Conservation (phyloP, 345 rosid genomes). For the Euphorbia lathyris region DNA sequence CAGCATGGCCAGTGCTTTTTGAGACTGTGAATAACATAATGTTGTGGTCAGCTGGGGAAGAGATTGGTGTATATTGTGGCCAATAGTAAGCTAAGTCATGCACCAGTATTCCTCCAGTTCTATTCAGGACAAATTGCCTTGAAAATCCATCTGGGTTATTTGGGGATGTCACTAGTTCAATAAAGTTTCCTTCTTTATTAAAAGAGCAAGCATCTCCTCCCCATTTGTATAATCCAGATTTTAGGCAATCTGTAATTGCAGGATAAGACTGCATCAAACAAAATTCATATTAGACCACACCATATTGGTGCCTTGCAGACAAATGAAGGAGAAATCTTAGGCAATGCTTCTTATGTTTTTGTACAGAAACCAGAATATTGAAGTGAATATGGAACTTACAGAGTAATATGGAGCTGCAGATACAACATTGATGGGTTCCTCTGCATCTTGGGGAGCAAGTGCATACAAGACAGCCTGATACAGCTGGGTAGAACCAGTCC, state of each 20-base stretch:
- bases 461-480: constrained; percentile 85
- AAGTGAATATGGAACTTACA: constrained; percentile 38
- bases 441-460: constrained; percentile 49
- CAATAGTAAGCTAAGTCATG: constrained; percentile 94
- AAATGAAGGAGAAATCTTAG: too few species aligned
- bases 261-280: constrained; percentile 66
- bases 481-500: constrained; percentile 90
- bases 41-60: constrained; percentile 62
- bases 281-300: constrained; percentile 11
- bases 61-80: constrained; percentile 91
- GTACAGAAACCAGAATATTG: too few species aligned
- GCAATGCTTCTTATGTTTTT: too few species aligned
- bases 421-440: constrained; percentile 65
- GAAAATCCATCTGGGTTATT: constrained; percentile 83
- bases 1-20: constrained; percentile 88
- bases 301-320: too few species aligned
- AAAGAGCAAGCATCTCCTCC: constrained; percentile 76
- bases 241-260: constrained; percentile 66
- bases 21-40: constrained; percentile 85
- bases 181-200: constrained; percentile 55
- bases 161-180: constrained; percentile 92
- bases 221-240: constrained; percentile 75
- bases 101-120: constrained; percentile 60
- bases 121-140: constrained; percentile 67
- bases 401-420: constrained; percentile 81